phyloP scores from a whole-genome alignment of 768 basidiomycete genomes.

The Russula abietina region DNA sequence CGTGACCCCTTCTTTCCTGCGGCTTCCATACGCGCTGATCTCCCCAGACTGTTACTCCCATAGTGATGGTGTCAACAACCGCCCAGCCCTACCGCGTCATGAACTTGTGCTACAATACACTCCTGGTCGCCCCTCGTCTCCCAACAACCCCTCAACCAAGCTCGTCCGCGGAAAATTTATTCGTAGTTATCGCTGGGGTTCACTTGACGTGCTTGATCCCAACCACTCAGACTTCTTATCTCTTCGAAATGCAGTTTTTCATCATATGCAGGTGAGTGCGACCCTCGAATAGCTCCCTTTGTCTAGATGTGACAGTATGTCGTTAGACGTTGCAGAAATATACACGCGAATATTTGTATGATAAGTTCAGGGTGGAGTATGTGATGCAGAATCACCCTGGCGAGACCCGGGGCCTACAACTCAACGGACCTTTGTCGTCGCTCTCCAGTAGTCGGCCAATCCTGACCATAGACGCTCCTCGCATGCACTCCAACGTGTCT shows the following conservation, averaged over 20 bases:
- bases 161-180: conserved; percentile 67
- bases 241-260: conserved; percentile 74
- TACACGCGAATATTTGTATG: conserved; percentile 75
- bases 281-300: not conserved
- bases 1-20: conserved; percentile 50
- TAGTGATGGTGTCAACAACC: conserved; percentile 65
- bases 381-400: conserved; percentile 38
- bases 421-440: conserved; percentile 34
- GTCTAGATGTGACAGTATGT: not conserved
- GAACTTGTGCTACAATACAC: conserved; percentile 72
- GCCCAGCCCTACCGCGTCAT: conserved; percentile 53
- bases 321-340: conserved; percentile 77
- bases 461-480: conserved; percentile 23
- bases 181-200: conserved; percentile 79
- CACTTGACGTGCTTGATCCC: conserved; percentile 71
- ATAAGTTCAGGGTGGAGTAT: conserved; percentile 64
- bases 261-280: conserved; percentile 75
- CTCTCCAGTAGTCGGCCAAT: conserved; percentile 23
- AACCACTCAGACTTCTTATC: conserved; percentile 75
- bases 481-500: conserved; percentile 11
- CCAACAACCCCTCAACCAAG: conserved; percentile 41
- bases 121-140: conserved; percentile 39
- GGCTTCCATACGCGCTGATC: conserved; percentile 78
- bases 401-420: conserved; percentile 10
- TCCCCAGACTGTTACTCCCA: conserved; percentile 81